Evolutionary conservation across 2,329 filamentous ascomycete genomes (phyloP), one percentile per base, ranked within the genome.

Genomic region (Paecilomyces formosus): DNA sequence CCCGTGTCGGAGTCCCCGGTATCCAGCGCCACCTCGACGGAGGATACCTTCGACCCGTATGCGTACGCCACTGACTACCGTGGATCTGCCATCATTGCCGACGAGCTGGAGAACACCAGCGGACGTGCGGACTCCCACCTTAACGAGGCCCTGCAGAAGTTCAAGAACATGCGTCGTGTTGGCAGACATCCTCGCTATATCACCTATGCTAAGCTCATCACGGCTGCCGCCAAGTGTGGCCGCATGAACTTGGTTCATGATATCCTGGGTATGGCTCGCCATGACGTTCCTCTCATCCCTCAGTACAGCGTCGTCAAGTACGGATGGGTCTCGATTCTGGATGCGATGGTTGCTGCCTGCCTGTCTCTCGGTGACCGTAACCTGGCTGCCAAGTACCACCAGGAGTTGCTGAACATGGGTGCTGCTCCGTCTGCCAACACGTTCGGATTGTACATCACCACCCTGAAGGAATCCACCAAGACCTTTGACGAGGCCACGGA

Each of bases 401-500:
- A 94, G 74, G 91, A 99, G 73, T 82, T 99, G 65, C 81, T 96
- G 54, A 87, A 91, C 61, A 94, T 97, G 81, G 93, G 93, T 54
- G 87, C 89, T 60, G 88, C 92, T 9, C 94, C 94, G 15, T 96
- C 93, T 2, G 94, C 94, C 51, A 99, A 99, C 80, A 99, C 94
- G 0, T 99, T 95, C 66, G 94, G 94, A 60, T 84, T 99, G 18
- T 99, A 97, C 82, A 99, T 99, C 76, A 97, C 95, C n/a, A 97
- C 93, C 1, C 81, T 99, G 61, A 97, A 97, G 79, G 93, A 96
- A 71, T 96, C 91, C 0, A 91, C 91, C 64, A 96, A 96, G 84
- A 97, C 92, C 0, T 97, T 97, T 64, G 94, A 99, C 69, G 94
- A 99, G 74, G 94, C 94, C 11, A 92, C 92, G 8, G 94, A 97